A percentile compares a stretch with the other conserved stretches of the same genome.
Evolutionary conservation across 2,329 filamentous ascomycete genomes (phyloP).

Genomic region (Exophiala aquamarina): DNA sequence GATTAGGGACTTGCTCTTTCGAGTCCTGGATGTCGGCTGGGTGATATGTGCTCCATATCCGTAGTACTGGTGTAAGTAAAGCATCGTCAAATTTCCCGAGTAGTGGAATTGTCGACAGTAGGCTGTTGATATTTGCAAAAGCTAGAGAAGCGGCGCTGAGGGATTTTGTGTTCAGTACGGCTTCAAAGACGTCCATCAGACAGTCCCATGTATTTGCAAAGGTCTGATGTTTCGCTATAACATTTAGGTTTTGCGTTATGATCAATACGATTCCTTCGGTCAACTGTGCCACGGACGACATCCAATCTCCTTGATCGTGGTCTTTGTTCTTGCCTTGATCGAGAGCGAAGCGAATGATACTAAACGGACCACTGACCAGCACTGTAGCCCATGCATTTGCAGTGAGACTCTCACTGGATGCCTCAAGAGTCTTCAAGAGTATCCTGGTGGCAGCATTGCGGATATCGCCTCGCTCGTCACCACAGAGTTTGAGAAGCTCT

Average conservation of each 20-base stretch:
- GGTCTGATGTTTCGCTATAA: slow-evolving; percentile 14
- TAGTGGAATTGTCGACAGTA: slow-evolving; percentile 10
- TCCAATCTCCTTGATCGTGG: slow-evolving; percentile 12
- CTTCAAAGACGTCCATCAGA: slow-evolving; percentile 15
- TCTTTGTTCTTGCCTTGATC: slow-evolving; percentile 3
- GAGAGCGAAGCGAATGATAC: slow-evolving; percentile 12
- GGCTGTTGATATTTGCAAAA: slow-evolving; percentile 17
- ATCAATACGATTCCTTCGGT: slow-evolving; percentile 19
- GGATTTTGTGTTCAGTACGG: slow-evolving; percentile 10
- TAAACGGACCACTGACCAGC: slow-evolving; percentile 39
- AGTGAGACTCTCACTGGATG: slow-evolving; percentile 69
- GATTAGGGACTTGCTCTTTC: slow-evolving; percentile 15
- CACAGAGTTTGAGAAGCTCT: slow-evolving; percentile 36
- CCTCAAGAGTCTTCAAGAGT: slow-evolving; percentile 85
- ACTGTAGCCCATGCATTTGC: slow-evolving; percentile 41
- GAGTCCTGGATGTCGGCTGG: slow-evolving; percentile 14
- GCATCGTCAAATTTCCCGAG: slow-evolving; percentile 11
- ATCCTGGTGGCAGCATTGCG: slow-evolving; percentile 77
- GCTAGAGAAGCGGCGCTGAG: slow-evolving; percentile 13
- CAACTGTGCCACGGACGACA: slow-evolving; percentile 17
- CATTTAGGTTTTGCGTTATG: slow-evolving; percentile 13
- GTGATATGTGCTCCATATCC: slow-evolving; percentile 19
- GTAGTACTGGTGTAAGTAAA: slow-evolving; percentile 26
- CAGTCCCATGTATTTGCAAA: slow-evolving; percentile 22
- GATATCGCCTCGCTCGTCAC: slow-evolving; percentile 40